These are phyloP conservation scores for Sonneratia caseolaris DNA, from an alignment of 345 rosid genomes.

Conservation along the genomic window DNA sequence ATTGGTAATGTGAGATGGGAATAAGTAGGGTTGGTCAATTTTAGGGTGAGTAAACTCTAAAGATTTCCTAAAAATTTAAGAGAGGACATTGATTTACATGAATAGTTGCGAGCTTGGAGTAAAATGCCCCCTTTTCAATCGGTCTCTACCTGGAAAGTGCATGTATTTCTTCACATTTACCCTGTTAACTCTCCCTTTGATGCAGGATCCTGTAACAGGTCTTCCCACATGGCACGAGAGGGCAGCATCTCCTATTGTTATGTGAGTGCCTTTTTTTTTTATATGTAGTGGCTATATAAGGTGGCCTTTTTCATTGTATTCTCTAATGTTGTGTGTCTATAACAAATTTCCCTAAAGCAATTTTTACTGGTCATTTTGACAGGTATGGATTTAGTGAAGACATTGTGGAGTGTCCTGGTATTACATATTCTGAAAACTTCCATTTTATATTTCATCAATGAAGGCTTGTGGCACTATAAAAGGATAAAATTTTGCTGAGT, in stretches of 20 bases:
- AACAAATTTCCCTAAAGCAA: neutral
- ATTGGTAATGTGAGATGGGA: neutral
- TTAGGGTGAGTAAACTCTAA: neutral
- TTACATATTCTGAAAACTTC: neutral
- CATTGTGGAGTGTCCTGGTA: slow-evolving; percentile 87
- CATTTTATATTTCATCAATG: neutral
- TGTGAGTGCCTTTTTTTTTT: slow-evolving; percentile 39
- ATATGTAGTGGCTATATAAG: neutral
- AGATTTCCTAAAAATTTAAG: neutral
- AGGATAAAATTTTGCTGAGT: neutral
- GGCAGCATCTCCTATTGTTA: slow-evolving; percentile 48
- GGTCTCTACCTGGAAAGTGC: neutral
- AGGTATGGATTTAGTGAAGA: slow-evolving; percentile 95
- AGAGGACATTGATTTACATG: neutral
- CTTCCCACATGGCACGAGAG: slow-evolving; percentile 66
- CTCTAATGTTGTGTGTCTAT: slow-evolving; percentile 2
- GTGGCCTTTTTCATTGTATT: neutral
- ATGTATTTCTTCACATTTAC: neutral
- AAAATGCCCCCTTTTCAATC: neutral
- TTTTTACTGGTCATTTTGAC: slow-evolving; percentile 16
- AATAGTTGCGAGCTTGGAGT: neutral
- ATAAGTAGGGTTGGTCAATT: neutral
- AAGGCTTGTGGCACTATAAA: neutral
- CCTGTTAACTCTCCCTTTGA: slow-evolving; percentile 8
- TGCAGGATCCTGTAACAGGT: slow-evolving; percentile 86